These are phyloP conservation scores for Aspergillus tanneri DNA, from an alignment of 2,329 filamentous ascomycete genomes.

Conservation along the genomic window DNA sequence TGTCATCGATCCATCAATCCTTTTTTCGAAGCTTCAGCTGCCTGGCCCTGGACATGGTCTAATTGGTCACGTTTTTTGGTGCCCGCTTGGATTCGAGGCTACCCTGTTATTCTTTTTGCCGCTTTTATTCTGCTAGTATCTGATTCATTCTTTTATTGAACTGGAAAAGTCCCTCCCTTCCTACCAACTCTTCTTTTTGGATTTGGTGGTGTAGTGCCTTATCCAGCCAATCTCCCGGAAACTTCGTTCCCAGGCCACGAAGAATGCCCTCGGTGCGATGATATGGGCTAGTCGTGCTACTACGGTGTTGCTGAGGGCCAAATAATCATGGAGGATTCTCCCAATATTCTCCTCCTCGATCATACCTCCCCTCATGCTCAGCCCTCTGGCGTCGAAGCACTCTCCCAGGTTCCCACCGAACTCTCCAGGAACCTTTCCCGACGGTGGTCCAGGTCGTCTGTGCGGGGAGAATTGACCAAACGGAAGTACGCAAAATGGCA, in stretches of 20 bases:
- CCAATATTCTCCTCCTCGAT: constrained; percentile 41
- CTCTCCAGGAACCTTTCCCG: constrained; percentile 19
- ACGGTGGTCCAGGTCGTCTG: constrained; percentile 27
- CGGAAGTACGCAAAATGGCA: constrained; percentile 52
- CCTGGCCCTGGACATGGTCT: constrained; percentile 1
- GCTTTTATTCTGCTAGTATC: not conserved
- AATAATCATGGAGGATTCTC: constrained; percentile 29
- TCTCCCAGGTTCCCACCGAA: constrained; percentile 13
- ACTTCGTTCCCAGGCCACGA: too few species aligned
- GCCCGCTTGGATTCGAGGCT: not conserved
- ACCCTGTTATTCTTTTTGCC: not conserved
- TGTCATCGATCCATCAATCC: constrained; percentile 22
- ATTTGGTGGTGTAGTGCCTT: too few species aligned
- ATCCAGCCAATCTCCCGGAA: too few species aligned
- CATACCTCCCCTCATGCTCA: constrained; percentile 36
- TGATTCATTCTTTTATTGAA: not conserved
- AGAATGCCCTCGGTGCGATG: too few species aligned
- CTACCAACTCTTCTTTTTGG: too few species aligned
- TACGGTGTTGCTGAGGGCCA: too few species aligned
- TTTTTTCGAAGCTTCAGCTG: not conserved
- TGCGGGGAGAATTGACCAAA: constrained; percentile 41
- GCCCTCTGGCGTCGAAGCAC: constrained; percentile 21
- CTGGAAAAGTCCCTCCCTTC: too few species aligned
- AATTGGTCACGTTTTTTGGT: not conserved
- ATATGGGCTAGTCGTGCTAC: too few species aligned